Evolutionary conservation across 371 early-diverging fungal genomes (phyloP).

Genomic region (Batrachochytrium dendrobatidis): DNA sequence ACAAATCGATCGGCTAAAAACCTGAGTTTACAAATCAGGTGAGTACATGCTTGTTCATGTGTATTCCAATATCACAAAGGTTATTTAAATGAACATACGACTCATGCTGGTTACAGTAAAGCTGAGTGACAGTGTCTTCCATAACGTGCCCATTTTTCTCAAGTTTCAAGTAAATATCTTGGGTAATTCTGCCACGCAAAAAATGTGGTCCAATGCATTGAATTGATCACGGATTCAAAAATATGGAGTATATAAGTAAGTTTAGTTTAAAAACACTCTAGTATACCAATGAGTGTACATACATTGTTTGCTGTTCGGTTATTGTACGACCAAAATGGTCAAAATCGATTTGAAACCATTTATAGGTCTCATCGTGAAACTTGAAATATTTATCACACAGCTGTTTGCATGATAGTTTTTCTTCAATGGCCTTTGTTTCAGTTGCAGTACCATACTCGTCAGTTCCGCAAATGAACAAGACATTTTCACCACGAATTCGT

Average conservation of each 20-base stretch:
- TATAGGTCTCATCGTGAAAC: slow-evolving; percentile 85
- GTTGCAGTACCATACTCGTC: slow-evolving; percentile 99
- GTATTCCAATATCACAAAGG: neutral
- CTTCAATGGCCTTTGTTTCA: slow-evolving; percentile 97
- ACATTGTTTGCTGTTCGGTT: slow-evolving; percentile 78
- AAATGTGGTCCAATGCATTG: neutral
- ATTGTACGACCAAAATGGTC: slow-evolving; percentile 98
- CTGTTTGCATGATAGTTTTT: slow-evolving; percentile 80
- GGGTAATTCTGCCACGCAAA: slow-evolving; percentile 57
- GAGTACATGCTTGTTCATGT: neutral
- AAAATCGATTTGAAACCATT: slow-evolving; percentile 96
- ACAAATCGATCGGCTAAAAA: slow-evolving; percentile 99
- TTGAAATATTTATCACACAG: slow-evolving; percentile 96
- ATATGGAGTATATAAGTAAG: neutral
- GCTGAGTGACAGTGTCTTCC: slow-evolving; percentile 79
- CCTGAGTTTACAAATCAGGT: slow-evolving; percentile 30
- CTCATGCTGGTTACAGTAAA: slow-evolving; percentile 85
- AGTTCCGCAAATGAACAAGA: slow-evolving; percentile 96
- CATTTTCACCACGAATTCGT: slow-evolving; percentile 85
- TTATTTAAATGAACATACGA: slow-evolving; percentile 42
- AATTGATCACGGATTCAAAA: neutral
- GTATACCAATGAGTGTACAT: neutral
- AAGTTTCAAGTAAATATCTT: slow-evolving; percentile 85
- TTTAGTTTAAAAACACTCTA: neutral
- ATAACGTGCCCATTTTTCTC: slow-evolving; percentile 67